These are phyloP conservation scores for Thelonectria olida DNA, from an alignment of 2,329 filamentous ascomycete species.

Conservation along the genomic window DNA sequence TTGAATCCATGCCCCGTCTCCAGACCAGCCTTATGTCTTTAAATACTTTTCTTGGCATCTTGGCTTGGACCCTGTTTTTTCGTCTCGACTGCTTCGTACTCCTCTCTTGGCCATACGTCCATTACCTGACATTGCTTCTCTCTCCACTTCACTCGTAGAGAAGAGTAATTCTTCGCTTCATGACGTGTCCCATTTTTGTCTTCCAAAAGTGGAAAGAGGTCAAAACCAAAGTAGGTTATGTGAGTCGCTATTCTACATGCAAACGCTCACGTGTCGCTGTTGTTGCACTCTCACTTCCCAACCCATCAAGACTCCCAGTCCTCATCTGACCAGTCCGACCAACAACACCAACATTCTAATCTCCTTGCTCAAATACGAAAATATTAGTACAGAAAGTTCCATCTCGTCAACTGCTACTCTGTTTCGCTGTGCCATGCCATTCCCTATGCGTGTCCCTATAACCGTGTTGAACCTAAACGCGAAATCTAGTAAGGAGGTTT, in stretches of 20 bases:
- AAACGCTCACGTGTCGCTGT: slow-evolving; percentile 19
- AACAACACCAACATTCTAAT: neutral
- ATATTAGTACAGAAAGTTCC: slow-evolving; percentile 11
- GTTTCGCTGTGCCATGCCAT: neutral
- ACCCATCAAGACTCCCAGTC: neutral
- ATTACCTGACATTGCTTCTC: neutral
- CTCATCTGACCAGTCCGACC: neutral
- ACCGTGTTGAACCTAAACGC: neutral
- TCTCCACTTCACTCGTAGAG: neutral
- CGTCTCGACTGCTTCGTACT: too few relatives aligned
- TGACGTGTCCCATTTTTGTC: slow-evolving; percentile 5
- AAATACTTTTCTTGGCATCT: too few relatives aligned
- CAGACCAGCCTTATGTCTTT: too few relatives aligned
- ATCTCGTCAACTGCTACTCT: neutral
- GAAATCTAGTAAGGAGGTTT: slow-evolving; percentile 58
- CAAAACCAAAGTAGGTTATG: slow-evolving; percentile 7
- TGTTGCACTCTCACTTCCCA: neutral
- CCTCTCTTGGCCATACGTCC: too few relatives aligned
- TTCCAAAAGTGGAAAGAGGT: neutral
- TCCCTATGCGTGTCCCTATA: neutral
- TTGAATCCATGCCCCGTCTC: too few relatives aligned
- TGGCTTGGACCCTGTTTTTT: too few relatives aligned
- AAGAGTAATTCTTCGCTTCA: neutral
- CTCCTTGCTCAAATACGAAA: neutral
- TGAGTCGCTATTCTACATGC: slow-evolving; percentile 23